Evolutionary conservation across 2,329 filamentous ascomycete species (phyloP), one percentile per base, ranked within the genome.

Genomic region (Fusarium fujikuroi): DNA sequence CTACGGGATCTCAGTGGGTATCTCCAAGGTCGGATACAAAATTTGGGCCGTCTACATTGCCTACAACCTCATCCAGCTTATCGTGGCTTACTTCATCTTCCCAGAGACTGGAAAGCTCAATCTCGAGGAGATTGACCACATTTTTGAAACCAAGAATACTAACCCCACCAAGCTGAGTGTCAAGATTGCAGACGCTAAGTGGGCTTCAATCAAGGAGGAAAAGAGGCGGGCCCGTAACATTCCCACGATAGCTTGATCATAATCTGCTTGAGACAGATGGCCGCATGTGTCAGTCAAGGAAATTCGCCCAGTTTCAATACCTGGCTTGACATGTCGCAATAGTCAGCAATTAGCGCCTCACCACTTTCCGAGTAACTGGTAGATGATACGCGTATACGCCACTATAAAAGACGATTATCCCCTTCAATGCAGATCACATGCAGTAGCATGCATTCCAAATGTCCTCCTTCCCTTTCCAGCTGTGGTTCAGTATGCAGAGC

Each of bases 1-100:
- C 14, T 76, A 76, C 10, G 75, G 75, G 3, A 76, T 76, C 6
- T 72, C 72, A 4, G 66, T 76, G 7, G 72, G 75, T 2, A 76
- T 76, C 16, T 8, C 28, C 1, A 73, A 73, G 37, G 36, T 76
- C 6, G 70, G 70, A 2, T 76, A 76, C 32, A 76, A 76, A 46
- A 76, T 76, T 37, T 76, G 75, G 75, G 69, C 67, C 1, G 66
- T 76, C 1, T 76, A 76, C 32, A 76, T 76, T 16, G 60, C 62
- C 19, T 76, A 76, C 57, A 76, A 76, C 44, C 49, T 61, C 6
- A 9, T 70, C 9, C 75, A 76, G 23, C 64, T 72, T 8, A 14
- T 76, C 5, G 52, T 62, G 15, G 72, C 75, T 9, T 76, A 76
- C 16, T 75, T 75, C 10, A 32, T 75, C 18, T 76, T 76, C 46